Evolutionary conservation across 1,284 basidiomycete species (phyloP), one percentile per base, ranked within the genome.

Genomic region (Rhodotorula sp.): DNA sequence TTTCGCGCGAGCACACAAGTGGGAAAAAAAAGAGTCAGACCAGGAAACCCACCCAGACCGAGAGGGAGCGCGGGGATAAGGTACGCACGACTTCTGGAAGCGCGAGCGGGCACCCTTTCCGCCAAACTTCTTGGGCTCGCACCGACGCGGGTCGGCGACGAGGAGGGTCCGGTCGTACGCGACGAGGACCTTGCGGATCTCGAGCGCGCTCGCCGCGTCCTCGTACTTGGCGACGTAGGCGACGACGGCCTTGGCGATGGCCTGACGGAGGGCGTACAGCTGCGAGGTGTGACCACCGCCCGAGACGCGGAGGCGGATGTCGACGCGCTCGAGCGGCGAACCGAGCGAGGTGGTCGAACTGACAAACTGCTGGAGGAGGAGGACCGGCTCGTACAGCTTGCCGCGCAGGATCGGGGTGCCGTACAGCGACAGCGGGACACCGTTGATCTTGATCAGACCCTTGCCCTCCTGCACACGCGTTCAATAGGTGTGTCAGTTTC

Each of bases 201-300:
- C 93, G 84, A 97, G 88, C 43, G 97, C 93, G 79, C 92, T 96
- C 83, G 90, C 94, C 77, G 97, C 97, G 82, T 99, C 97, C 84
- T 95, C 88, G 87, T 97, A 97, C 86, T 99, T 99, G 85, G 94
- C 91, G 84, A 96, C 96, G 88, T 81, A 98, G 67, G 96, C 97
- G 80, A 99, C 92, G 77, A 99, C 85, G 73, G 96, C 95, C 87
- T 97, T 99, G 80, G 93, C 91, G 80, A 99, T 97, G 63, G 97
- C 97, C 86, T 99, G 97, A 79, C 97, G 93, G 84, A 99, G 93
- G 78, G 97, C 97, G 85, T 99, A 99, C 78, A 99, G 88, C 85
- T 99, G 97, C 74, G 96, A 97, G 76, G 93, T 95, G 87, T 98
- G 96, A 84, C 97, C 97, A 89, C 97, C 97, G 85, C 97, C 97